Percentiles rank a stretch among this genome's conserved stretches.
Evolutionary conservation across 1,284 basidiomycete species (phyloP).

Genomic region (Cryptococcus wingfieldii): DNA sequence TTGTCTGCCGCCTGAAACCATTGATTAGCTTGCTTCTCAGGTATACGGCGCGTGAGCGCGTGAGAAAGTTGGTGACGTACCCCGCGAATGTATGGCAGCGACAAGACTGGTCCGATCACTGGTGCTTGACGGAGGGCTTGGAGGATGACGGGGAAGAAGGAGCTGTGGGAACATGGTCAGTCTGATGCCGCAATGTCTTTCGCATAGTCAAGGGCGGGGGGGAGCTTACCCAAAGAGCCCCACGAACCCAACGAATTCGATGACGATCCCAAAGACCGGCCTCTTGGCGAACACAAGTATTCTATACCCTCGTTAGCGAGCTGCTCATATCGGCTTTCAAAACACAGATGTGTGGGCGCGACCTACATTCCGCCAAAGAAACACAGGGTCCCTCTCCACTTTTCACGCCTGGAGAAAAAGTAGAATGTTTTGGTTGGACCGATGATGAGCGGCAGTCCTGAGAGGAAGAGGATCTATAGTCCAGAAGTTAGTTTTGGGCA

Average conservation of each 20-base stretch:
- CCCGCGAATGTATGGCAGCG: conserved; percentile 72
- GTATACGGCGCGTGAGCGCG: no score
- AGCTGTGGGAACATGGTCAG: conserved; percentile 55
- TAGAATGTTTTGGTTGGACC: conserved; percentile 94
- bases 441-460: conserved; percentile 88
- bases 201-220: background rate
- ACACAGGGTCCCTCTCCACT: conserved; percentile 87
- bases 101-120: conserved; percentile 80
- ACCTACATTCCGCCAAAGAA: conserved; percentile 77
- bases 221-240: conserved; percentile 89
- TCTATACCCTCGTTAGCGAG: conserved; percentile 15
- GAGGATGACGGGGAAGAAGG: conserved; percentile 98
- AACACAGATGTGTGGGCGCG: background rate
- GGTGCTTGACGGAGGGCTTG: conserved; percentile 94
- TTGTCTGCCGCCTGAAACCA: conserved; percentile 39
- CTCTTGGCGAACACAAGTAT: conserved; percentile 68
- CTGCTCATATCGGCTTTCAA: background rate
- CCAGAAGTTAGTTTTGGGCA: background rate
- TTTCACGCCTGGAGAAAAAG: conserved; percentile 96
- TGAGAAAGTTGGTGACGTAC: conserved; percentile 32
- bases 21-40: background rate
- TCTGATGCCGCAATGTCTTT: no score
- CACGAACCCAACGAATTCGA: conserved; percentile 94
- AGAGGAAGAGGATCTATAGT: conserved; percentile 78
- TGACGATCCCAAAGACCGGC: conserved; percentile 86